phyloP scores from a whole-genome alignment of 1,284 basidiomycete genomes.

The Ganoderma meredithae region DNA sequence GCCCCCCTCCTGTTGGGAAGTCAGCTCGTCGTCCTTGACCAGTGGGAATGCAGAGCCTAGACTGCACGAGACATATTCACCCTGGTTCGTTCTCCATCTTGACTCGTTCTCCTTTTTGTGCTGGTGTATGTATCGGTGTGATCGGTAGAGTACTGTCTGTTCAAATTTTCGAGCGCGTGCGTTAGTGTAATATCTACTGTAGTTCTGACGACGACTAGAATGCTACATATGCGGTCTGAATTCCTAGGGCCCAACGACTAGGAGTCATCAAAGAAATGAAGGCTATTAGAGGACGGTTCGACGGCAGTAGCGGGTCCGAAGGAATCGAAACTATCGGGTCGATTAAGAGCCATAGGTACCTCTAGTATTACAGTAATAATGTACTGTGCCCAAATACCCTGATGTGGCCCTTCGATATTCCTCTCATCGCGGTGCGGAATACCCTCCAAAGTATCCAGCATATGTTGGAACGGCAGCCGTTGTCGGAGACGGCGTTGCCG shows the following conservation, averaged over 20 bases:
- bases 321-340: neutral
- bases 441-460: conserved; percentile 39
- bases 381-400: neutral
- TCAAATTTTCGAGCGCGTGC: neutral
- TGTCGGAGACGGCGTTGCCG: conserved; percentile 37
- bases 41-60: conserved; percentile 42
- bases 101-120: neutral
- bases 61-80: conserved; percentile 37
- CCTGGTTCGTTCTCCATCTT: neutral
- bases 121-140: neutral
- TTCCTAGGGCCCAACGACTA: neutral
- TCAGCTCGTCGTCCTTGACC: conserved; percentile 39
- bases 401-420: neutral
- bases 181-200: neutral
- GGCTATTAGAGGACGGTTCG: neutral
- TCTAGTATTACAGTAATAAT: conserved; percentile 32
- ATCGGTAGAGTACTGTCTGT: neutral
- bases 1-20: conserved; percentile 42
- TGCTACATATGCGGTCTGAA: neutral
- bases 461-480: conserved; percentile 22
- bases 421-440: conserved; percentile 34
- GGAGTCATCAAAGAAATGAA: neutral
- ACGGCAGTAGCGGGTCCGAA: neutral
- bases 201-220: conserved; percentile 2
- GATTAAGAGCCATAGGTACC: conserved; percentile 11